Percentiles rank a stretch among this genome's conserved stretches.
Conservation (phyloP, 768 basidiomycete genomes). For the Suillus bovinus region DNA sequence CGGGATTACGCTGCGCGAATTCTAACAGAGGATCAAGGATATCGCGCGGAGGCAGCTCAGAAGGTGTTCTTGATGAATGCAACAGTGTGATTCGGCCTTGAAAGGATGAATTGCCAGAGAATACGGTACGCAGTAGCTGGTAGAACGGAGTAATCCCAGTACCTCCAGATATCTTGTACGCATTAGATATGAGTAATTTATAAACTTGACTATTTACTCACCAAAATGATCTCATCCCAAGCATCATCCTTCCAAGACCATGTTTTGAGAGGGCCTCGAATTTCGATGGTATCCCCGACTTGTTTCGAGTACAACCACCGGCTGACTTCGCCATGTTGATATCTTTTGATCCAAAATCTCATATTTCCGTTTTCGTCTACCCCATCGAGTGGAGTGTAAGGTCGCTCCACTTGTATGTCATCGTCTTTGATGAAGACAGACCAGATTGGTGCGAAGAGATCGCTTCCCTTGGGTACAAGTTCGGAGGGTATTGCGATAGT, state of each 20-base stretch:
- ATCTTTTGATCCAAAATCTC: constrained; percentile 81
- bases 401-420: constrained; percentile 85
- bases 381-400: constrained; percentile 81
- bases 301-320: constrained; percentile 77
- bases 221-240: constrained; percentile 86
- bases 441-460: constrained; percentile 53
- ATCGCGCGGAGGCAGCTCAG: constrained; percentile 67
- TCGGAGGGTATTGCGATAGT: constrained; percentile 56
- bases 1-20: constrained; percentile 52
- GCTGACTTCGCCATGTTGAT: constrained; percentile 77
- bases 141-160: constrained; percentile 88
- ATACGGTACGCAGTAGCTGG: constrained; percentile 64
- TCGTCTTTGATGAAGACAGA: constrained; percentile 83
- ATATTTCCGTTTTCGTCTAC: constrained; percentile 66
- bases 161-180: constrained; percentile 77
- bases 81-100: constrained; percentile 68
- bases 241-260: constrained; percentile 56
- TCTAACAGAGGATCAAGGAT: constrained; percentile 54
- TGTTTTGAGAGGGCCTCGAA: constrained; percentile 74
- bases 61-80: constrained; percentile 62
- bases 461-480: constrained; percentile 30
- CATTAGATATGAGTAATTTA: not conserved
- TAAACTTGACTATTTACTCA: constrained; percentile 27
- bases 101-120: constrained; percentile 33
- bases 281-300: constrained; percentile 66